Conservation (phyloP, 805 yeast genomes). For the Tetrapisispora taiwanensis region DNA sequence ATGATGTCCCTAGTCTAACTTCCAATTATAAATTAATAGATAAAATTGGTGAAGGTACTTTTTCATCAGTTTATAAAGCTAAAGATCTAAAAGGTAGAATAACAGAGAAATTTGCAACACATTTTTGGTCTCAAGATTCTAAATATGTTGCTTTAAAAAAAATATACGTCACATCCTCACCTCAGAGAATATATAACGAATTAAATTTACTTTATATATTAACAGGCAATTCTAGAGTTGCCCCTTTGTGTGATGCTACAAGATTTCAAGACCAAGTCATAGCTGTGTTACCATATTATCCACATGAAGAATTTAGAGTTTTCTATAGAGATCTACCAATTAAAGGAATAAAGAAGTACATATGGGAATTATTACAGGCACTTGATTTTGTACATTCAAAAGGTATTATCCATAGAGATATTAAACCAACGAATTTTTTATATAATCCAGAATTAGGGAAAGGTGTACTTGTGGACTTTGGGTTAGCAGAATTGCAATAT, state of each 20-base stretch:
- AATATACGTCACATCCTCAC: conserved; percentile 91
- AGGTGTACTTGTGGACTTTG: conserved; percentile 88
- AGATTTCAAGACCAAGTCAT: conserved; percentile 85
- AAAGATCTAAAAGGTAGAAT: conserved; percentile 28
- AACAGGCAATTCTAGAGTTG: conserved; percentile 62
- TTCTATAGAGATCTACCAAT: conserved; percentile 74
- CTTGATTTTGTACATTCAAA: conserved; percentile 55
- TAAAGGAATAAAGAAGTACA: conserved; percentile 69
- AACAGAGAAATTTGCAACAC: conserved; percentile 18
- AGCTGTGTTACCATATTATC: conserved; percentile 84
- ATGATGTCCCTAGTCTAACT: conserved; percentile 43
- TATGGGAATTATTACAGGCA: conserved; percentile 69
- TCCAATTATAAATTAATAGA: conserved; percentile 32
- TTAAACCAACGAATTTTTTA: conserved; percentile 74
- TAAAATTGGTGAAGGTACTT: conserved; percentile 75
- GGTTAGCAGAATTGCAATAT: conserved; percentile 63
- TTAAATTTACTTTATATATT: conserved; percentile 62
- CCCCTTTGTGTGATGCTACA: conserved; percentile 81
- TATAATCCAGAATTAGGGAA: conserved; percentile 54
- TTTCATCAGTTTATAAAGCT: conserved; percentile 64
- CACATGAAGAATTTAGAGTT: conserved; percentile 82
- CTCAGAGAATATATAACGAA: conserved; percentile 83
- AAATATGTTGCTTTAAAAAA: conserved; percentile 75
- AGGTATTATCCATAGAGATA: conserved; percentile 84
- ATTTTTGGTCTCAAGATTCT: conserved; percentile 29